phyloP scores from a whole-genome alignment of 257 asterid genomes.

The Scutellaria baicalensis region DNA sequence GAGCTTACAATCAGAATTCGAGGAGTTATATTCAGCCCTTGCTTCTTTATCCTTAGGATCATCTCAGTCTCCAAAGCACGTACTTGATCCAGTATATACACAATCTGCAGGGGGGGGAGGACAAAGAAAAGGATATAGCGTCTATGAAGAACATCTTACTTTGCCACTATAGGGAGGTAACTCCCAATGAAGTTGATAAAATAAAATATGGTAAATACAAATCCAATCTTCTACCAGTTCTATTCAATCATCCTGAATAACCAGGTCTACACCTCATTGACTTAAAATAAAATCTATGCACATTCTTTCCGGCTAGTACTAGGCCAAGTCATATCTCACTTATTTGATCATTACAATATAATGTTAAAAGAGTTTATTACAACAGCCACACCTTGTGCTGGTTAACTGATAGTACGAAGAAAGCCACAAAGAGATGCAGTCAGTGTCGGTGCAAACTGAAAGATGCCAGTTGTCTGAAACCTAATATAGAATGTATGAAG shows the following conservation, averaged over 20 bases:
- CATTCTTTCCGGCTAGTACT: not conserved
- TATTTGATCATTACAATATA: too few relatives aligned
- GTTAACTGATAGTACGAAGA: too few relatives aligned
- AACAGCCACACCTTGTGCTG: too few relatives aligned
- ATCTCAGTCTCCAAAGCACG: conserved; percentile 95
- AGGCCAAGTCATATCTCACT: too few relatives aligned
- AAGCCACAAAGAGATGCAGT: too few relatives aligned
- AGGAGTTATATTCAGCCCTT: conserved; percentile 76
- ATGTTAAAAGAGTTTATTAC: too few relatives aligned
- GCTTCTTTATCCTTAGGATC: conserved; percentile 78
- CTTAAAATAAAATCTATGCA: not conserved
- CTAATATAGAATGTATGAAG: not conserved
- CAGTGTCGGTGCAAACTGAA: too few relatives aligned
- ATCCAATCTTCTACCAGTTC: not conserved
- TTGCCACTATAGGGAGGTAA: not conserved
- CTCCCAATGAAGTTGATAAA: not conserved
- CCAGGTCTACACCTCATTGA: not conserved
- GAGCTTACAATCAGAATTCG: conserved; percentile 67
- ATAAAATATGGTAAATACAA: not conserved
- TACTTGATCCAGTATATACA: conserved; percentile 95
- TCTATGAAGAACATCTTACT: not conserved
- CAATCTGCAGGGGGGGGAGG: conserved; percentile 44
- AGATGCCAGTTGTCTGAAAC: not conserved
- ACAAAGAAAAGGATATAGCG: not conserved
- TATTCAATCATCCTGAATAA: too few relatives aligned